Evolutionary conservation across 495 filamentous ascomycete genomes (phyloP), one percentile per base, ranked within the genome.

Genomic region (Thermothielavioides terrestris): DNA sequence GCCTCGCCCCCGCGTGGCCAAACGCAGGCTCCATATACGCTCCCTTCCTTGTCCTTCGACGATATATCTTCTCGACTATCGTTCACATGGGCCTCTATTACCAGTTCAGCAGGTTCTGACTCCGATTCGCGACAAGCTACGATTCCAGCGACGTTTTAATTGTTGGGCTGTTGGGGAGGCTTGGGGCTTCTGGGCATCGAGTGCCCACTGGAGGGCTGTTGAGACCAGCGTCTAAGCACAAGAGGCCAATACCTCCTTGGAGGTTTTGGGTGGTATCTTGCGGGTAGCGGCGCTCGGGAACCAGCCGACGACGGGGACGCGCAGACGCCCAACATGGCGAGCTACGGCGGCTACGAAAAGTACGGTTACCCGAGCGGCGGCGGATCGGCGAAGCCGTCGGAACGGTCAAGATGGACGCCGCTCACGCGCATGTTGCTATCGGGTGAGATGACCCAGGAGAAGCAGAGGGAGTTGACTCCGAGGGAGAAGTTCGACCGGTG

Each of bases 321-420:
- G 30, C 30, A 10, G 17, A 18, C 28, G 15, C 21, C 55, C 56
- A 61, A 51, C 43, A 77, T 74, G 71, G 66, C 68, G 39, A 62
- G 64, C 45, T 74, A 74, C 54, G 64, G 54, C 12, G 64, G 56
- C 17, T 59, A 65, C 49, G 49, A 57, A 21, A 49, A 45, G 30
- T 52, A 52, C 31, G 52, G 47, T 32, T 51, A 72, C 45, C 43
- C 61, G 37, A 51, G 60, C 44, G 60, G 53, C 48, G 36, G 42
- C 7, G 55, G 49, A 15, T 62, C 56, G 39, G 23, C 49, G 57
- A 75, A 70, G 67, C 71, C 67, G 57, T 75, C 77, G 53, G 82
- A 83, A 61, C 65, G 80, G 57, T 70, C 82, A 64, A 77, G 81
- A 77, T 82, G 79, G 80, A 81, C 82, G 52, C 80, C 82, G 23